Conservation (phyloP, 345 rosid genomes). For the Murraya koenigii region DNA sequence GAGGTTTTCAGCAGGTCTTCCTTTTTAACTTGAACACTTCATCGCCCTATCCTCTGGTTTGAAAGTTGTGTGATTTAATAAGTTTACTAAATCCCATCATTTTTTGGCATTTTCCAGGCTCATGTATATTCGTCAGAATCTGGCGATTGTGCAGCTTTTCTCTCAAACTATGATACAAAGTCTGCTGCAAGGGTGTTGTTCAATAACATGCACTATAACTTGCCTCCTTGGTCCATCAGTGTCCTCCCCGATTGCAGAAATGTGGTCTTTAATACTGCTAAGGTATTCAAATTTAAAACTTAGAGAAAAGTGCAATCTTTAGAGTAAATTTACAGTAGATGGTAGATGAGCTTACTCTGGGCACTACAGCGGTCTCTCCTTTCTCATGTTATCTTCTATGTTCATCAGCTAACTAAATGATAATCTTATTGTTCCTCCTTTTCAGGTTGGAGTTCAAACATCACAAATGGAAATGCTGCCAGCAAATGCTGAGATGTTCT, state of each 20-base stretch:
- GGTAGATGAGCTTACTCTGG: not conserved
- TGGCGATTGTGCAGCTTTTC: slow-evolving; percentile 93
- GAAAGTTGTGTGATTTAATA: slow-evolving; percentile 3
- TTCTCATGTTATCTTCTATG: not conserved
- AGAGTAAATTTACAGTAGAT: not conserved
- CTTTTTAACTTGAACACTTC: not conserved
- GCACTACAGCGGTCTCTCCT: not conserved
- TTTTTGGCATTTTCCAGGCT: slow-evolving; percentile 50
- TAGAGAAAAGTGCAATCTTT: not conserved
- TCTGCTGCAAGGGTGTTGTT: slow-evolving; percentile 78
- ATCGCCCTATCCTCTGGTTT: not conserved
- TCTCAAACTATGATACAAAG: slow-evolving; percentile 84
- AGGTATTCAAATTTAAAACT: slow-evolving; percentile 42
- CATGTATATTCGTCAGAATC: slow-evolving; percentile 74
- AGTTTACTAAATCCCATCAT: slow-evolving; percentile 19
- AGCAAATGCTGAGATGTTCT: slow-evolving; percentile 43
- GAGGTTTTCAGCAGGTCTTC: slow-evolving; percentile 79
- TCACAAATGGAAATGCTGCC: slow-evolving; percentile 93
- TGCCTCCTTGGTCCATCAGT: slow-evolving; percentile 99
- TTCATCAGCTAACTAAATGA: not conserved
- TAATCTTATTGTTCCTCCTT: not conserved
- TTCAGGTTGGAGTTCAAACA: slow-evolving; percentile 93
- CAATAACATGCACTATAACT: slow-evolving; percentile 93
- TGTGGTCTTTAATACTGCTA: slow-evolving; percentile 93
- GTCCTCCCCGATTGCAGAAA: slow-evolving; percentile 98